Percentiles rank a stretch among this genome's conserved stretches.
Evolutionary conservation across 2,329 filamentous ascomycete genomes (phyloP).

Genomic region (Pyrenochaeta sp.): DNA sequence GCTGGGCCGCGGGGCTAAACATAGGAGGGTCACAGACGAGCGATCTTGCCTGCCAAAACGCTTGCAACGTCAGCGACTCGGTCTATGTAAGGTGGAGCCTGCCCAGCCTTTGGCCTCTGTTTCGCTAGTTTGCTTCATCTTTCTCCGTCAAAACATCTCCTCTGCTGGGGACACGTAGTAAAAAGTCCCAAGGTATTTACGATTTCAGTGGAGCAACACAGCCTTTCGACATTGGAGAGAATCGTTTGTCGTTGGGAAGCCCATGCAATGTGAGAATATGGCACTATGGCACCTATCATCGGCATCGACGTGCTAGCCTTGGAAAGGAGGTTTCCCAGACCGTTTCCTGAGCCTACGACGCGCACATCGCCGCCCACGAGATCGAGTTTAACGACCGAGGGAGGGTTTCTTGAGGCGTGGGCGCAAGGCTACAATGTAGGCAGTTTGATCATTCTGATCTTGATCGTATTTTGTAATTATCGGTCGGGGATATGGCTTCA

Average conservation of each 20-base stretch:
- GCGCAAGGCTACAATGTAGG: slow-evolving; percentile 48
- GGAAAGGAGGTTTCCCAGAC: slow-evolving; percentile 25
- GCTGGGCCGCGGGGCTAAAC: slow-evolving; percentile 14
- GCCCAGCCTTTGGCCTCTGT: not conserved
- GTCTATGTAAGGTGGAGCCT: slow-evolving; percentile 2
- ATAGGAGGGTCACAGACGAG: slow-evolving; percentile 3
- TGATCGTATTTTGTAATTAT: slow-evolving; percentile 49
- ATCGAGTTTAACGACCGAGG: slow-evolving; percentile 32
- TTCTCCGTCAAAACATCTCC: no score
- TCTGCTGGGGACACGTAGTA: no score
- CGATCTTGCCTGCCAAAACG: slow-evolving; percentile 5
- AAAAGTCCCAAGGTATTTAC: no score
- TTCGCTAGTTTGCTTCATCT: no score
- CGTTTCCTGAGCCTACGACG: slow-evolving; percentile 26
- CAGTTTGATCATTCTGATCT: slow-evolving; percentile 41
- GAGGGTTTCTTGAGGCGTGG: slow-evolving; percentile 44
- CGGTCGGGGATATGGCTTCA: slow-evolving; percentile 42
- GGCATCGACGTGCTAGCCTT: slow-evolving; percentile 12
- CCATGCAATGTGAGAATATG: slow-evolving; percentile 7
- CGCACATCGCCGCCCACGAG: slow-evolving; percentile 37
- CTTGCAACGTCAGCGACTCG: slow-evolving; percentile 2
- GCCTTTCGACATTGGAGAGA: not conserved
- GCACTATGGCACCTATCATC: slow-evolving; percentile 35
- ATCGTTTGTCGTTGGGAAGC: not conserved
- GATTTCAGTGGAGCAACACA: no score